Conservation (phyloP, 139 green algal genomes). For the Limnomonas spitsbergensis region DNA sequence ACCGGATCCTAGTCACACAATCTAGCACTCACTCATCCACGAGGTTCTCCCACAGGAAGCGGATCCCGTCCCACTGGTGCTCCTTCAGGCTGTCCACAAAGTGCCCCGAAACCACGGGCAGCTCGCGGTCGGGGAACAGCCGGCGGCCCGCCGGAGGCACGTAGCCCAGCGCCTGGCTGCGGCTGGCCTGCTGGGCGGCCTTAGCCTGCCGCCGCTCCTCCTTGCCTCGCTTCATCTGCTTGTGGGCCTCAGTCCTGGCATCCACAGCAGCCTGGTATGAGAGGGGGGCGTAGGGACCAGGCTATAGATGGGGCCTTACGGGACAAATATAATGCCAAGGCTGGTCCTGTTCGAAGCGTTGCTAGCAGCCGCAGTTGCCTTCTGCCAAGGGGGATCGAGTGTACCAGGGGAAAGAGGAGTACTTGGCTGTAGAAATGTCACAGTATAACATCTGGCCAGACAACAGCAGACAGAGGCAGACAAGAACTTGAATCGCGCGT, state of each 20-base stretch:
- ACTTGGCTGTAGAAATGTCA: no score
- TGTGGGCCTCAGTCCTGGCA: background rate
- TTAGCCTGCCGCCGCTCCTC: background rate
- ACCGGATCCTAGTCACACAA: no score
- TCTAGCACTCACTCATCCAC: background rate
- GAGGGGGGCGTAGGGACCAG: no score
- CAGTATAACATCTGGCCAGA: no score
- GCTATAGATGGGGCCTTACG: no score
- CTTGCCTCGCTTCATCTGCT: background rate
- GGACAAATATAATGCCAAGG: no score
- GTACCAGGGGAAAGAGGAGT: no score
- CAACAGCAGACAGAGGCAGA: no score
- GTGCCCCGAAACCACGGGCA: background rate
- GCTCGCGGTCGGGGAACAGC: background rate
- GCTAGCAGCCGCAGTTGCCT: no score
- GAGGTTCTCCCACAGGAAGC: slow-evolving; percentile 13
- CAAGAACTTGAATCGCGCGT: no score
- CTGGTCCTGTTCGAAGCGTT: no score
- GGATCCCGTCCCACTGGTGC: background rate
- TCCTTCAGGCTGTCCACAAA: background rate
- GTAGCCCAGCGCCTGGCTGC: background rate
- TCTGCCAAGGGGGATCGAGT: no score
- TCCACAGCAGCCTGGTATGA: background rate
- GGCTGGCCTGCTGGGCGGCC: background rate
- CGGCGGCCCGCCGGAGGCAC: background rate